Evolutionary conservation across 495 filamentous ascomycete genomes (phyloP).

Genomic region (Aspergillus leporis): DNA sequence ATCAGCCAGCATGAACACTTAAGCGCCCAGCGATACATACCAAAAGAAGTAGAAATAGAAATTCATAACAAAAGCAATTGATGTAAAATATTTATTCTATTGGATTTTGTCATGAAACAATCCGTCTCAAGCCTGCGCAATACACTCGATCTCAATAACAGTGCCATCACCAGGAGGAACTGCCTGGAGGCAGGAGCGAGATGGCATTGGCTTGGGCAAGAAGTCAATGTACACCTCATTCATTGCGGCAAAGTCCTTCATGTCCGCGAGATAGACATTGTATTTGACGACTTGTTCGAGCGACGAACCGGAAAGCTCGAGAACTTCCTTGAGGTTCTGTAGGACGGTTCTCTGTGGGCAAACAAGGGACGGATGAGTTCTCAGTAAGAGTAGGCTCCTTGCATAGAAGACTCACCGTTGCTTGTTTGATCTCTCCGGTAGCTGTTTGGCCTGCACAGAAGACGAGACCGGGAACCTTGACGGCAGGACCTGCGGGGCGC

Average conservation of each 20-base stretch:
- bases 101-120: not conserved
- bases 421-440: conserved; percentile 43
- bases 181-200: conserved; percentile 39
- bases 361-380: too few species aligned
- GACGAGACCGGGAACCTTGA: conserved; percentile 41
- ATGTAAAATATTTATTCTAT: too few species aligned
- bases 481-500: conserved; percentile 29
- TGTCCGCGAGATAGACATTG: conserved; percentile 67
- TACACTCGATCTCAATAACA: conserved; percentile 41
- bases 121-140: conserved; percentile 29
- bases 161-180: conserved; percentile 38
- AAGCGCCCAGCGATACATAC: too few species aligned
- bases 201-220: conserved; percentile 40
- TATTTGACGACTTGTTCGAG: conserved; percentile 67
- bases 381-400: not conserved
- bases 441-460: conserved; percentile 44
- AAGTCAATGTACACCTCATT: conserved; percentile 55
- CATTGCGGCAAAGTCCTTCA: conserved; percentile 69
- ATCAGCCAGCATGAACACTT: too few species aligned
- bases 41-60: too few species aligned
- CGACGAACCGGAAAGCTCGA: conserved; percentile 60
- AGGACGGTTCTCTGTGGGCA: conserved; percentile 31
- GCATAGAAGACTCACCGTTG: conserved; percentile 28
- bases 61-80: too few species aligned
- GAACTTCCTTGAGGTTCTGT: conserved; percentile 62